Evolutionary conservation across 257 asterid species (phyloP).

Genomic region (Solanum clarkiae): DNA sequence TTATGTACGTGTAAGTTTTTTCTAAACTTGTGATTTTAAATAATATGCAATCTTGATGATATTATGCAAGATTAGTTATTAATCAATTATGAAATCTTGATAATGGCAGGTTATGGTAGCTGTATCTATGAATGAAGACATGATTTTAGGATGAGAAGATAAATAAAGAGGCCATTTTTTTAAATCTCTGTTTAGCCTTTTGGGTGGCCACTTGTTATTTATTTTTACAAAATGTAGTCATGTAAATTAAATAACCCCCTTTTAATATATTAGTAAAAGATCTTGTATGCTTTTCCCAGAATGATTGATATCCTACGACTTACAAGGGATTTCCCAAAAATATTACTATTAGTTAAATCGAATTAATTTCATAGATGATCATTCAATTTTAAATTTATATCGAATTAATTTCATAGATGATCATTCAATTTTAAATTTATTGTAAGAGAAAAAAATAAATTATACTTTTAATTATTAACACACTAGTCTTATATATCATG

Average conservation of each 20-base stretch:
- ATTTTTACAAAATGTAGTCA: neutral
- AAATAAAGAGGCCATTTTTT: neutral
- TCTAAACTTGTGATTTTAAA: no score
- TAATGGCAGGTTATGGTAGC: slow-evolving; percentile 41
- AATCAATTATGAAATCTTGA: neutral
- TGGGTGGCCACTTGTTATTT: neutral
- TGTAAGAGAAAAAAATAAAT: no score
- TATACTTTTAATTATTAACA: no score
- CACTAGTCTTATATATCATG: no score
- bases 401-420: no score
- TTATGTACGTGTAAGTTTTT: fast-evolving
- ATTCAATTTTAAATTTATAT: no score
- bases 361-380: no score
- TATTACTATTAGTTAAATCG: no score
- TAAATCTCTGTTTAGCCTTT: neutral
- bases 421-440: no score
- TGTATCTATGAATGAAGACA: slow-evolving; percentile 16
- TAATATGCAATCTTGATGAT: neutral
- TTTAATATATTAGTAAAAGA: neutral
- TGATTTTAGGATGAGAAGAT: neutral
- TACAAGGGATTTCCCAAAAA: no score
- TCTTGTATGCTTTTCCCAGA: neutral
- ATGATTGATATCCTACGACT: neutral
- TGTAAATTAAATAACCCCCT: no score
- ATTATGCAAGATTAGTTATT: neutral